Evolutionary conservation across 805 yeast species (phyloP).

Genomic region (Ogataea paradorogensis): DNA sequence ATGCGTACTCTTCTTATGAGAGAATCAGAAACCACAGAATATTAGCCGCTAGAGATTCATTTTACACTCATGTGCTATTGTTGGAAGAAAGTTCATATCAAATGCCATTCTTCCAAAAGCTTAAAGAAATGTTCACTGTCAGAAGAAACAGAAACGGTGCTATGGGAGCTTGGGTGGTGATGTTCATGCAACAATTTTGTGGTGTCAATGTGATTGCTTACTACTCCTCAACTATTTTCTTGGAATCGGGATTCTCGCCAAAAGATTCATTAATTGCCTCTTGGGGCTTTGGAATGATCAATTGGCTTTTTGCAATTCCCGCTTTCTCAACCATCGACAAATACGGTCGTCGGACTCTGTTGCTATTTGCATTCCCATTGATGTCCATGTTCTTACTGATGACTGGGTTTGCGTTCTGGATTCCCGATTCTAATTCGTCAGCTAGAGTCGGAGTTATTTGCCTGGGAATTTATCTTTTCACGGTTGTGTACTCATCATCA

Average conservation of each 20-base stretch:
- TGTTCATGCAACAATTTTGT: conserved; percentile 90
- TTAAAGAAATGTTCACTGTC: conserved; percentile 59
- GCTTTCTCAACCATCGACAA: conserved; percentile 77
- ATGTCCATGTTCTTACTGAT: conserved; percentile 57
- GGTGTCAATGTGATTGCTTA: conserved; percentile 88
- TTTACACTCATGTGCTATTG: conserved; percentile 63
- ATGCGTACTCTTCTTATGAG: conserved; percentile 51
- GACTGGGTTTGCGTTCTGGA: conserved; percentile 73
- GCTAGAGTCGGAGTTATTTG: conserved; percentile 67
- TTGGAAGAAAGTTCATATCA: conserved; percentile 56
- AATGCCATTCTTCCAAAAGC: conserved; percentile 44
- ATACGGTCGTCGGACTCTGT: conserved; percentile 66
- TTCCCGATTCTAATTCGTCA: conserved; percentile 39
- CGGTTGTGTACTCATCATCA: conserved; percentile 75
- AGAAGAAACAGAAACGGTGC: conserved; percentile 85
- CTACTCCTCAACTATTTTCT: conserved; percentile 75
- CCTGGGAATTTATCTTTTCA: conserved; percentile 70
- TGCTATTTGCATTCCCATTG: conserved; percentile 58
- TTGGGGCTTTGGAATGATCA: conserved; percentile 82
- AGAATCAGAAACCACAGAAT: conserved; percentile 49
- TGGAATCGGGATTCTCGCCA: conserved; percentile 60
- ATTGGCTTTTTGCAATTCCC: conserved; percentile 78
- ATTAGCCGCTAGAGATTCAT: conserved; percentile 68
- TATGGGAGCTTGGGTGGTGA: conserved; percentile 73
- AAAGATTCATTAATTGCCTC: conserved; percentile 71